Evolutionary conservation across 768 basidiomycete species (phyloP).

Genomic region (Gloeostereum incarnatum): DNA sequence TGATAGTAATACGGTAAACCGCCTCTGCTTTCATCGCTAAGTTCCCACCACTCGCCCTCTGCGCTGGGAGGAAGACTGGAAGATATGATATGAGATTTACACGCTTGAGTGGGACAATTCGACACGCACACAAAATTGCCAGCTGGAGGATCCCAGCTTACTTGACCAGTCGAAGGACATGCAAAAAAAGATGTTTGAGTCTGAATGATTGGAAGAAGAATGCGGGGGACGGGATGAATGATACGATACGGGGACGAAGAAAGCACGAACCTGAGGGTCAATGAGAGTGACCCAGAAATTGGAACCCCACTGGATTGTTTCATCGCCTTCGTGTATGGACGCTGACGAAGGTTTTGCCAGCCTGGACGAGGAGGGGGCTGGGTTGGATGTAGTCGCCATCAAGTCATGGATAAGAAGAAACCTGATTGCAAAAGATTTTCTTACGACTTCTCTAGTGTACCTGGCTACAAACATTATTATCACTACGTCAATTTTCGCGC

Average conservation of each 20-base stretch:
- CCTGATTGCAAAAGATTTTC: constrained; percentile 1
- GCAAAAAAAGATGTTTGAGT: constrained; percentile 76
- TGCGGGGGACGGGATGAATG: constrained; percentile 5
- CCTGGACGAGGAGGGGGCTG: constrained; percentile 12
- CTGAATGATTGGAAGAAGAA: constrained; percentile 17
- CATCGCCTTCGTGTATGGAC: too few relatives aligned
- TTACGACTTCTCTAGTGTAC: too few relatives aligned
- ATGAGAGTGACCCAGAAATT: constrained; percentile 94
- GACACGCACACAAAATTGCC: constrained; percentile 76
- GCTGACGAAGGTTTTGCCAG: constrained; percentile 7
- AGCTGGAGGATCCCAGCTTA: constrained; percentile 88
- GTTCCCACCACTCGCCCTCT: constrained; percentile 95
- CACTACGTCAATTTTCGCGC: constrained; percentile 25
- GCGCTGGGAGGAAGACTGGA: constrained; percentile 70
- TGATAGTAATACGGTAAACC: constrained; percentile 92
- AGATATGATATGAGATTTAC: constrained; percentile 9
- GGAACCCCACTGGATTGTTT: constrained; percentile 83
- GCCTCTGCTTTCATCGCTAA: constrained; percentile 73
- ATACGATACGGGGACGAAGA: constrained; percentile 4
- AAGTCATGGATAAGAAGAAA: background rate
- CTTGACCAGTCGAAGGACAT: constrained; percentile 86
- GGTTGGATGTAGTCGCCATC: background rate
- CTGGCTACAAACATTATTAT: too few relatives aligned
- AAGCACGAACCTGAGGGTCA: constrained; percentile 70
- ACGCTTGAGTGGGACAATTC: constrained; percentile 10